Conservation (phyloP, 2,329 filamentous ascomycete species). For the Xylaria sp. region DNA sequence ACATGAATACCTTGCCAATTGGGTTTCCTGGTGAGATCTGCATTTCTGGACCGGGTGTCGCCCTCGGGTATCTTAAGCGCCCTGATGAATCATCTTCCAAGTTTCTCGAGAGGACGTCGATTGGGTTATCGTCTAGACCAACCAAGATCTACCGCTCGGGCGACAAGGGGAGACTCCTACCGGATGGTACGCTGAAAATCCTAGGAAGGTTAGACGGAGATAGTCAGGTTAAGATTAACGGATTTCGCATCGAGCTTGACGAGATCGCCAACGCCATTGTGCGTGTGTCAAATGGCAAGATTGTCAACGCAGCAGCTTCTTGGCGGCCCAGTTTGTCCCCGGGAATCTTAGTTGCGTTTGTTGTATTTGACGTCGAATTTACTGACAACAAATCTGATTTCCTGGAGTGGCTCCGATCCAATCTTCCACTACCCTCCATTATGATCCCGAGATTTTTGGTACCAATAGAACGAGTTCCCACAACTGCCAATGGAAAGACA, state of each 20-base stretch:
- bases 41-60: conserved; percentile 33
- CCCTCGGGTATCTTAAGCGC: conserved; percentile 49
- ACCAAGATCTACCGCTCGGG: conserved; percentile 51
- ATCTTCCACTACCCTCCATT: conserved; percentile 1
- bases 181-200: conserved; percentile 49
- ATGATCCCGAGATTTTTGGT: conserved; percentile 18
- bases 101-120: conserved; percentile 35
- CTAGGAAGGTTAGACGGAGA: conserved; percentile 52
- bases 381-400: not conserved
- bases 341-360: conserved; percentile 10
- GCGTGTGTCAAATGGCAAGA: not conserved
- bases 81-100: conserved; percentile 36
- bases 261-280: conserved; percentile 31
- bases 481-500: conserved; percentile 21
- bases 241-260: conserved; percentile 6
- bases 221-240: conserved; percentile 54
- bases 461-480: conserved; percentile 18
- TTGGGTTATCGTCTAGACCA: conserved; percentile 15
- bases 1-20: conserved; percentile 15
- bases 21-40: conserved; percentile 37
- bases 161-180: conserved; percentile 47
- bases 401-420: not conserved
- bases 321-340: not conserved
- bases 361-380: conserved; percentile 4
- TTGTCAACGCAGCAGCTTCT: conserved; percentile 13